Conservation (phyloP, 179 eudicot species). For the Amaranthus tricolor region DNA sequence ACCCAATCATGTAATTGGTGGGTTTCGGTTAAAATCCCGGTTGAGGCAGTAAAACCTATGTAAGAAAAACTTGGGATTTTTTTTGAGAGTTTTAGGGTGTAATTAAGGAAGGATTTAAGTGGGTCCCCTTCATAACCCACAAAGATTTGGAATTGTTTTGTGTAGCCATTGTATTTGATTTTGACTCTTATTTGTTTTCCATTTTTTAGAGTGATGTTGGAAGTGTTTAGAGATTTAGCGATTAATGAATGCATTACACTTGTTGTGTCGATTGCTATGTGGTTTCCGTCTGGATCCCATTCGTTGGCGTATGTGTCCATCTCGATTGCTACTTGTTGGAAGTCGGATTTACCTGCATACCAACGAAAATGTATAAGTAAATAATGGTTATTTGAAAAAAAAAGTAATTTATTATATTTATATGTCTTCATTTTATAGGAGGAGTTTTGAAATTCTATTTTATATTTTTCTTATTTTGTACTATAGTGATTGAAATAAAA, state of each 20-base stretch:
- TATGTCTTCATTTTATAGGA: too few species aligned
- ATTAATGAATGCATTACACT: slow-evolving; percentile 39
- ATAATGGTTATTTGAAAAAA: too few species aligned
- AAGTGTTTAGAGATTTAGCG: slow-evolving; percentile 32
- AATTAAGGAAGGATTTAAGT: slow-evolving; percentile 38
- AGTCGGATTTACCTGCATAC: slow-evolving; percentile 26
- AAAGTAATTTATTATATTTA: neutral
- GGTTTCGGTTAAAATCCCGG: slow-evolving; percentile 45
- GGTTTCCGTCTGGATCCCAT: slow-evolving; percentile 57
- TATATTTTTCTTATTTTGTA: too few species aligned
- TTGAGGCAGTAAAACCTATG: slow-evolving; percentile 66
- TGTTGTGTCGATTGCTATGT: slow-evolving; percentile 51
- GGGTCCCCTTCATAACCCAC: slow-evolving; percentile 46
- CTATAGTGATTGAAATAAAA: too few species aligned
- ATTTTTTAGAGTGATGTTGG: slow-evolving; percentile 52
- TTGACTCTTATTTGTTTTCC: slow-evolving; percentile 43
- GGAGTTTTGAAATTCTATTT: too few species aligned
- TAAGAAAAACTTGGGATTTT: slow-evolving; percentile 43
- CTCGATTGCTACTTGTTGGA: slow-evolving; percentile 62
- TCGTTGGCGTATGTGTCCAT: slow-evolving; percentile 70
- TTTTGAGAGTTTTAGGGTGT: slow-evolving; percentile 40
- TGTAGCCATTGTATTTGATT: slow-evolving; percentile 52
- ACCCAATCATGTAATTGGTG: slow-evolving; percentile 65
- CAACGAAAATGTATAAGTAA: neutral
- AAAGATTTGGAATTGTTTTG: slow-evolving; percentile 38